Base-by-base conservation (phyloP, 2,329 filamentous ascomycete genomes). In the Aschersonia sp. region DNA sequence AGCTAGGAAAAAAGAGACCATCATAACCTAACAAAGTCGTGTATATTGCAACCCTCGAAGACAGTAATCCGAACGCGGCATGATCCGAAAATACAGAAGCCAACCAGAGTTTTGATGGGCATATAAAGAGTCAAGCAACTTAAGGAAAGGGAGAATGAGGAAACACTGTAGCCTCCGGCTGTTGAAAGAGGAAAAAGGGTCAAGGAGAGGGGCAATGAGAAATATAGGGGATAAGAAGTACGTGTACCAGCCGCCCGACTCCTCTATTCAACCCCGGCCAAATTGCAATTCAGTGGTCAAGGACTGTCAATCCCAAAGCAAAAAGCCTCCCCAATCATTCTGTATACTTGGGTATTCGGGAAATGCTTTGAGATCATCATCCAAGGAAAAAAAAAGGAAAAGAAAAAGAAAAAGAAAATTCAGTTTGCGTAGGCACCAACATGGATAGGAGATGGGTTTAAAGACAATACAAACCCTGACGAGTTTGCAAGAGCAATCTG, bases 231-330 rank as follows among this genome's bases (percentile, higher is more conserved):
- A 51, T 50, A 45, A 51, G 41, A 49, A 47, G 40, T 43, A 56
- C 51, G 47, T 52, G 50, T 48, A 50, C 53, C 44, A 56, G 53
- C 54, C 56, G 45, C 51, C 51, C 54, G 63, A 65, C 64, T 64
- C 65, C 63, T 66, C 64, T 67, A 67, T 65, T 55, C 62, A 56
- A 53, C 53, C 58, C 57, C 54, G 57, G 55, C 56, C 57, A 59
- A 59, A 62, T 48, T 58, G 62, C 59, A 61, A 57, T 53, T 57
- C 56, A 59, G 50, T 56, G 55, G 60, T 55, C 56, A 55, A 54
- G 56, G 56, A 58, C 56, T 49, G 51, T 46, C 48, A 52, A 53
- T 54, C 59, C 53, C 54, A 59, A 62, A 60, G 57, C 60, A 60
- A 55, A 63, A 58, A 62, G 61, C 59, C 61, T 58, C 60, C 57